A percentile compares a stretch with the other conserved stretches of the same genome.
These are phyloP conservation scores for Exserohilum rostratum DNA, from an alignment of 2,329 filamentous ascomycete genomes.

Conservation along the genomic window DNA sequence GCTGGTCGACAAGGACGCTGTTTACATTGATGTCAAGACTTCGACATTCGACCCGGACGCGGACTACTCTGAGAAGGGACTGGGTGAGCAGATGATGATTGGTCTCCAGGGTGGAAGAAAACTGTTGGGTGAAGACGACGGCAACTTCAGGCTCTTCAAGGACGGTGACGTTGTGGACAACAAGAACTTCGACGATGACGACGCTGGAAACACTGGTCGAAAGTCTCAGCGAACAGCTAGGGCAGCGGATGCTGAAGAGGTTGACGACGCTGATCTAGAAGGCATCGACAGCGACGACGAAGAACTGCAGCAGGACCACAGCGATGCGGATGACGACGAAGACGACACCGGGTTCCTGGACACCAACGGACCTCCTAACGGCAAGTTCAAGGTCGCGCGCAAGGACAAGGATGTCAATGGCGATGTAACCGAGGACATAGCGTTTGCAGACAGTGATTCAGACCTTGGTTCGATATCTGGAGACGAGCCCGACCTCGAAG, in stretches of 20 bases:
- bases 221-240: slow-evolving; percentile 60
- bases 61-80: slow-evolving; percentile 74
- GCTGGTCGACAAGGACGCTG: slow-evolving; percentile 94
- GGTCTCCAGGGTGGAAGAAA: slow-evolving; percentile 82
- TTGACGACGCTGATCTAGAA: slow-evolving; percentile 59
- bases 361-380: slow-evolving; percentile 49
- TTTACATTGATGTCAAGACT: slow-evolving; percentile 80
- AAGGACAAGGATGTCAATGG: slow-evolving; percentile 40
- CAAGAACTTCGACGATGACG: slow-evolving; percentile 59
- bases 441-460: slow-evolving; percentile 95
- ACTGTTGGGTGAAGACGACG: slow-evolving; percentile 80
- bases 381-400: slow-evolving; percentile 37
- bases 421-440: slow-evolving; percentile 68
- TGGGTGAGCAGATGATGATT: slow-evolving; percentile 94
- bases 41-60: slow-evolving; percentile 72
- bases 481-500: slow-evolving; percentile 50
- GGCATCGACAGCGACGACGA: slow-evolving; percentile 59
- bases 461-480: slow-evolving; percentile 87
- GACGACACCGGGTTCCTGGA: slow-evolving; percentile 57
- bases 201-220: slow-evolving; percentile 64
- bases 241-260: slow-evolving; percentile 54
- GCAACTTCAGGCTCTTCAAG: slow-evolving; percentile 84
- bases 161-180: slow-evolving; percentile 69
- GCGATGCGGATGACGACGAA: slow-evolving; percentile 57
- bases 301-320: slow-evolving; percentile 57